Percentiles rank a stretch among this genome's conserved stretches.
Evolutionary conservation across 2,329 filamentous ascomycete genomes (phyloP).

Genomic region (Talaromyces sp.): DNA sequence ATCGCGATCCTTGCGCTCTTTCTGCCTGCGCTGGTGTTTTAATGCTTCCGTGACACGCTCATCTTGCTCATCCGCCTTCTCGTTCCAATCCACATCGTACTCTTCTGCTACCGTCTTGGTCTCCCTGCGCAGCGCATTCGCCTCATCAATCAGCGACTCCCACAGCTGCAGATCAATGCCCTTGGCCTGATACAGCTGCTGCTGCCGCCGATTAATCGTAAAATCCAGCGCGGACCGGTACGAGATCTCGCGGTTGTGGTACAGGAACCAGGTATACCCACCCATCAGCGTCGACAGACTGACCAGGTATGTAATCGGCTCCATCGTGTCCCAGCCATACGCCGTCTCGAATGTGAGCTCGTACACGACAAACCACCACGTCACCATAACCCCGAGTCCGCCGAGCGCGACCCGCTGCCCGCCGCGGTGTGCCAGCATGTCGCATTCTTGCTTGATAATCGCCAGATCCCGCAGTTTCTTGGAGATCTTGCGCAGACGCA

Average conservation of each 20-base stretch:
- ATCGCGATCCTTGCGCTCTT: conserved; percentile 31
- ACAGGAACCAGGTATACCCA: conserved; percentile 90
- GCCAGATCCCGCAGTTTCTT: conserved; percentile 64
- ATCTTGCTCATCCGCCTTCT: conserved; percentile 65
- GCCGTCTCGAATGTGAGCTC: conserved; percentile 63
- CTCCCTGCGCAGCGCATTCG: conserved; percentile 70
- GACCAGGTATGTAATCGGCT: conserved; percentile 83
- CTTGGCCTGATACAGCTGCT: conserved; percentile 66
- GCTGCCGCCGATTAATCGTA: conserved; percentile 74
- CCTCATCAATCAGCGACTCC: conserved; percentile 75
- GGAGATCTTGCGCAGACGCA: conserved; percentile 68
- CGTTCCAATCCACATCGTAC: conserved; percentile 89
- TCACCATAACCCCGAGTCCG: conserved; percentile 66
- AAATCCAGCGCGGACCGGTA: conserved; percentile 84
- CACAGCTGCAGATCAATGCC: conserved; percentile 73
- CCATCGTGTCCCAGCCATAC: conserved; percentile 84
- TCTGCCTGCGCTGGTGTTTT: conserved; percentile 43
- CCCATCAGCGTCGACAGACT: conserved; percentile 82
- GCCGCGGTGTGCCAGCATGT: conserved; percentile 67
- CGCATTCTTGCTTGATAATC: conserved; percentile 75
- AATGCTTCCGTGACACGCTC: conserved; percentile 52
- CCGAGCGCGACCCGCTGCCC: conserved; percentile 75
- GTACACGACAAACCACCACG: conserved; percentile 82
- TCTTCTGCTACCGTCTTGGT: conserved; percentile 76
- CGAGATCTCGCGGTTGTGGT: conserved; percentile 82